These are phyloP conservation scores for Erodium moschatum DNA, from an alignment of 441 rosid genomes.

Conservation along the genomic window DNA sequence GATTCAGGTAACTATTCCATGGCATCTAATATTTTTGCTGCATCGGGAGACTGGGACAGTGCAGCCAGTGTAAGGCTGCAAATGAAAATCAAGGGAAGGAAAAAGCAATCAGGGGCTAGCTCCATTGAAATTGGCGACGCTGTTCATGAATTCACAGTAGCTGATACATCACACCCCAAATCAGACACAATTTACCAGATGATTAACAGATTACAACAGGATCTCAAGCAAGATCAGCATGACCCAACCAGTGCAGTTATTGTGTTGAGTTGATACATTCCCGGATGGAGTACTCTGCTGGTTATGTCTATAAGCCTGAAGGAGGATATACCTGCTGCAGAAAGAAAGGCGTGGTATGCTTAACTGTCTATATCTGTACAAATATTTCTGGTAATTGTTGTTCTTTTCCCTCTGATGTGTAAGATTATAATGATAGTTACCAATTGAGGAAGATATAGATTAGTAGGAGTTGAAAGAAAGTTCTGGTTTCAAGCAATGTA, in stretches of 20 bases:
- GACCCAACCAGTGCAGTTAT: slow-evolving; percentile 3
- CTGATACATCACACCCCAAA: neutral
- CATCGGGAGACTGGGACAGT: neutral
- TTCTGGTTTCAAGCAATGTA: neutral
- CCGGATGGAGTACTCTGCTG: neutral
- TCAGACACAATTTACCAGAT: neutral
- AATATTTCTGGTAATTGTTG: neutral
- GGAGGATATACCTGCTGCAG: neutral
- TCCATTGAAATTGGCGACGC: neutral
- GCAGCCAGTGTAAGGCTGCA: neutral
- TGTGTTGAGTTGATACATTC: neutral
- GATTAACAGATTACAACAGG: neutral
- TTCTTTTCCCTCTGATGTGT: neutral
- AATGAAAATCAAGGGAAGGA: neutral
- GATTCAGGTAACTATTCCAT: neutral
- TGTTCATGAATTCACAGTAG: neutral
- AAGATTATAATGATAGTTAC: neutral
- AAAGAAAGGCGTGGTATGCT: neutral
- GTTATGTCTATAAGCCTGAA: neutral
- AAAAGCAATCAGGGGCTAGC: neutral
- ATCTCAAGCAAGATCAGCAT: neutral
- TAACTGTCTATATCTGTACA: neutral
- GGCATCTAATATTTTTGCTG: neutral
- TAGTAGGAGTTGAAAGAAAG: neutral
- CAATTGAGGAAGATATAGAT: neutral